Conservation (phyloP, 2,329 filamentous ascomycete genomes). For the Samsoniella hepiali region DNA sequence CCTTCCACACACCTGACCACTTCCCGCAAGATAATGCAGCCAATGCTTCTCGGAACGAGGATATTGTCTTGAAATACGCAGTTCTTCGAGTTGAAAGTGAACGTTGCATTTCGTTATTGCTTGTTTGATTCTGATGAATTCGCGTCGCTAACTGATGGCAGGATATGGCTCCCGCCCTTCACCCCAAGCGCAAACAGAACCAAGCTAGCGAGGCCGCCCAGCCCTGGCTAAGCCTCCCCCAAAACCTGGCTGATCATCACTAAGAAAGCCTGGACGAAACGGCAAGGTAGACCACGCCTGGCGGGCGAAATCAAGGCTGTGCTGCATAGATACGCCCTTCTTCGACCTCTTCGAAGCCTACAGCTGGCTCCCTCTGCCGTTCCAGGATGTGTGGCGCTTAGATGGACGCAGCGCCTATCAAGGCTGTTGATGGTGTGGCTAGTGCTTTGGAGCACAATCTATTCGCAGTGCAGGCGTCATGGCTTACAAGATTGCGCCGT, state of each 20-base stretch:
- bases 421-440: not conserved
- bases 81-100: not conserved
- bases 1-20: not conserved
- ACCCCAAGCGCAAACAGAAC: not conserved
- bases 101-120: not conserved
- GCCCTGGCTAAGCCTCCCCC: not conserved
- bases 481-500: not conserved
- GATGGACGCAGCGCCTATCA: not conserved
- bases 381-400: not conserved
- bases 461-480: not conserved
- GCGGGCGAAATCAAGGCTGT: not conserved
- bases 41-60: not conserved
- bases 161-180: not conserved
- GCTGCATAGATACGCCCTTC: not conserved
- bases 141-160: not conserved
- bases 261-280: not conserved
- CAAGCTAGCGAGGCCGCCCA: not conserved
- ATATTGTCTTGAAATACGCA: not conserved
- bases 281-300: not conserved
- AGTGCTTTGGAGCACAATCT: not conserved
- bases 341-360: not conserved
- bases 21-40: not conserved
- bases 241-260: conserved; percentile 7
- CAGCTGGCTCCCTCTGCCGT: not conserved
- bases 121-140: not conserved